A percentile compares a stretch with the other conserved stretches of the same genome.
phyloP scores from a whole-genome alignment of 257 asterid species.

The Misopates orontium region DNA sequence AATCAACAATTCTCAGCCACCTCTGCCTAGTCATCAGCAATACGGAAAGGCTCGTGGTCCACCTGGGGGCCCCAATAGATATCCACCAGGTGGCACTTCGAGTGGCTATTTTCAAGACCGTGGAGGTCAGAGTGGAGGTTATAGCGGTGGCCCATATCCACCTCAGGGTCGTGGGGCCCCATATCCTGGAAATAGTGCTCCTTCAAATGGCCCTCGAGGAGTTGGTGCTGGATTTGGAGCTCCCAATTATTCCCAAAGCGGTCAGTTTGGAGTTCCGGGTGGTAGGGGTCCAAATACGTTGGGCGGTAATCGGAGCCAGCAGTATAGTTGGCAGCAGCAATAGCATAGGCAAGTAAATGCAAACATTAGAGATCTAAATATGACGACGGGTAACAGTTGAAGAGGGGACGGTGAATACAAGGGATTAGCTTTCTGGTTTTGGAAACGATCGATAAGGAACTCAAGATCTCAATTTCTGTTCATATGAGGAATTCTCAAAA shows the following conservation, averaged over 20 bases:
- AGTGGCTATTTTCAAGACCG: conserved; percentile 81
- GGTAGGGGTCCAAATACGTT: conserved; percentile 62
- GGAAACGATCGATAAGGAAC: conserved; percentile 20
- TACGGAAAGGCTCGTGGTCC: conserved; percentile 83
- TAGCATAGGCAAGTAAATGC: conserved; percentile 26
- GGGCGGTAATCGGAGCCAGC: conserved; percentile 79
- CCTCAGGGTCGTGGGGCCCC: conserved; percentile 72
- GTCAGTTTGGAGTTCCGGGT: conserved; percentile 72
- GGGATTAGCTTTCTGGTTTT: conserved; percentile 17
- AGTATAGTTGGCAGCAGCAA: conserved; percentile 88
- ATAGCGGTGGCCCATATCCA: conserved; percentile 59
- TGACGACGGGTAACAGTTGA: background rate
- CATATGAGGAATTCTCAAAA: too few species aligned
- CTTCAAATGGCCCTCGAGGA: conserved; percentile 66
- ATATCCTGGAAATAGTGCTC: conserved; percentile 54
- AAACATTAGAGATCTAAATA: background rate
- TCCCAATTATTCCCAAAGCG: conserved; percentile 64
- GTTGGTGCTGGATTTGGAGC: conserved; percentile 60
- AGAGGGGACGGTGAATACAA: conserved; percentile 2
- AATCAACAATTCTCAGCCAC: conserved; percentile 57
- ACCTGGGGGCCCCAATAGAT: conserved; percentile 67
- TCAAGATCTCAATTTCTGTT: too few species aligned
- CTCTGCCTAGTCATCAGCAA: conserved; percentile 61
- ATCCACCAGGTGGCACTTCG: conserved; percentile 65
- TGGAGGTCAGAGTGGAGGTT: conserved; percentile 67